Evolutionary conservation across 169 alveolate genomes (phyloP).

Genomic region (Plasmodium ovale): DNA sequence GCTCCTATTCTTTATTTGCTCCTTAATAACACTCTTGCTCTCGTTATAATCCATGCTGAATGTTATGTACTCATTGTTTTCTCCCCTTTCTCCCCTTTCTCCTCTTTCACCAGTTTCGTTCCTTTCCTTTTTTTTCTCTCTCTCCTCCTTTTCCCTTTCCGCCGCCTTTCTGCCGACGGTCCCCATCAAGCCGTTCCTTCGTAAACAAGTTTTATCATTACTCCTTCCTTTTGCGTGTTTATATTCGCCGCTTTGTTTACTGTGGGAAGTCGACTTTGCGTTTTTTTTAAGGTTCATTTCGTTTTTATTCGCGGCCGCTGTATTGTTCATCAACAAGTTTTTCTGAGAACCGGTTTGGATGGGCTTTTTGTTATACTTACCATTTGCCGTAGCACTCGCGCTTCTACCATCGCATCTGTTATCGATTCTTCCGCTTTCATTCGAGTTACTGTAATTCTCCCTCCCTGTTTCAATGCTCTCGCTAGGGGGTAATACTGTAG

Average conservation of each 20-base stretch:
- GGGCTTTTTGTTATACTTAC: constrained; percentile 8
- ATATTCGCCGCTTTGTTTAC: neutral
- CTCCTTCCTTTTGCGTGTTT: neutral
- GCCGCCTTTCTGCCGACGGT: neutral
- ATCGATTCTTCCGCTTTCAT: neutral
- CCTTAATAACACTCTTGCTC: constrained; percentile 33
- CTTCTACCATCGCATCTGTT: neutral
- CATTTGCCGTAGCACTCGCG: neutral
- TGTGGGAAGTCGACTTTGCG: neutral
- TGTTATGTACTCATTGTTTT: constrained; percentile 42
- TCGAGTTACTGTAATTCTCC: too few species aligned
- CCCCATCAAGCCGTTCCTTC: neutral
- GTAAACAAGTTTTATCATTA: neutral
- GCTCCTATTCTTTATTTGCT: constrained; percentile 32
- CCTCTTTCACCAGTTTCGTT: neutral
- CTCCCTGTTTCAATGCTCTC: too few species aligned
- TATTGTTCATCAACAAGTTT: neutral
- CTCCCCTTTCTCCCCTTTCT: neutral
- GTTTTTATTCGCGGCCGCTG: neutral
- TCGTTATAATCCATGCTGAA: constrained; percentile 42
- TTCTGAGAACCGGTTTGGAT: neutral
- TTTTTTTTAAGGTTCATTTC: constrained; percentile 8
- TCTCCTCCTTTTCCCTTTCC: neutral
- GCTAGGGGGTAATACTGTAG: too few species aligned
- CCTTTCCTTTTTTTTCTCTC: neutral